Base-by-base conservation (phyloP, 1,284 basidiomycete genomes). In the Flammula alnicola region DNA sequence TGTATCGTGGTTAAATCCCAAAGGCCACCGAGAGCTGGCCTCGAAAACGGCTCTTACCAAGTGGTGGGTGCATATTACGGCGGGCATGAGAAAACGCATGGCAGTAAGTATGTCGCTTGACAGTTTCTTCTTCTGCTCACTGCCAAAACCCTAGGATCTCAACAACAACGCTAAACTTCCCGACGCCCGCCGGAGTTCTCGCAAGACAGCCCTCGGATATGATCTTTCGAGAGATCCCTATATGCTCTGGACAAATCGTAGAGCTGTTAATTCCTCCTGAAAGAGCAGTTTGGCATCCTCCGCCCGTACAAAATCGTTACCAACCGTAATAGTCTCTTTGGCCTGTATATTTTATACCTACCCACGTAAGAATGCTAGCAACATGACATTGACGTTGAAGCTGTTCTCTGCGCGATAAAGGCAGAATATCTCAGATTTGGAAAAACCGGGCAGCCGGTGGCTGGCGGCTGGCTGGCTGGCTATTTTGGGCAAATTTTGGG, bases 1-100 rank as follows among this genome's bases (percentile, higher is more conserved):
- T 59, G 70, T 92, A 39, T 79, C 84, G 3, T 98, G 95, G 95
- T 77, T 99, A 16, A 95, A 98, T 63, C 78, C 86, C 19, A 94
- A 94, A 69, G 97, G 96, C 5, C 80, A 87, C 42, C 85, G 95
- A 40, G 96, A 98, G 68, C 72, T 88, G 33, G 85, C 88, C 26
- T 78, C 98, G 45, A 91, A 92, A 70, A 87, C 86, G 49, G 71
- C 81, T 2, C 72, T 98, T 55, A 81, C 78, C 20, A 91, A 88
- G 66, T 97, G 95, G 92, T 87, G 86, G 80, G 75, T 79, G 32
- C 92, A 95, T 64, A 84, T 98, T 52, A 82, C 84, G 26, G 85
- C 83, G 16, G 94, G 95, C 7, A 86, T 96, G 69, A 79, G 83
- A 47, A 86, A 83, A 67, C 84, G 90, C 30, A 72, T 77, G 49